Evolutionary conservation across 805 yeast species (phyloP).

Genomic region (Teunomyces funiuensis): DNA sequence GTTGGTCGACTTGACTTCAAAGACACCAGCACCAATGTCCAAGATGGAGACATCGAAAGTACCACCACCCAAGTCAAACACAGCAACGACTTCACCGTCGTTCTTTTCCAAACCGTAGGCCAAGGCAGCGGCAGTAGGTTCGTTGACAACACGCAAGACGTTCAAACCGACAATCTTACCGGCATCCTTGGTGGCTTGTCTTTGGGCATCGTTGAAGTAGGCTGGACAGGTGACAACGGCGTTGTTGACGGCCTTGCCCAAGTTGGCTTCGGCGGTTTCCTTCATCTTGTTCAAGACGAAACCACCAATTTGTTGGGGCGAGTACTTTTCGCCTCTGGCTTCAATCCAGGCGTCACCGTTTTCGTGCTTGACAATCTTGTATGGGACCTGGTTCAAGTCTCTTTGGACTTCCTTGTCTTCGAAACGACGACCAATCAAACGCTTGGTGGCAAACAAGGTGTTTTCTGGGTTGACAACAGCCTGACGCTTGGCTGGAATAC

Average conservation of each 20-base stretch:
- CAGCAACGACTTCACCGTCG: constrained; percentile 83
- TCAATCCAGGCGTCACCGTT: constrained; percentile 97
- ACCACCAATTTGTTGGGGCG: constrained; percentile 96
- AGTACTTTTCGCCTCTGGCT: constrained; percentile 82
- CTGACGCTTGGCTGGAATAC: constrained; percentile 95
- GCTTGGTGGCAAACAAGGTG: constrained; percentile 91
- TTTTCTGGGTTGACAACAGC: constrained; percentile 93
- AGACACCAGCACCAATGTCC: constrained; percentile 96
- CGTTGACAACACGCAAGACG: constrained; percentile 85
- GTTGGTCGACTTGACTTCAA: constrained; percentile 95
- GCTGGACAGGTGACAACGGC: constrained; percentile 94
- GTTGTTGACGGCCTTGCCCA: constrained; percentile 82
- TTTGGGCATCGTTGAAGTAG: constrained; percentile 86
- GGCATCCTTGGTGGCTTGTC: constrained; percentile 95
- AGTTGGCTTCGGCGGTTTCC: constrained; percentile 93
- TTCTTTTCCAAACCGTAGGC: constrained; percentile 91
- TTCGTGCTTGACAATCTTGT: constrained; percentile 82
- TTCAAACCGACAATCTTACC: constrained; percentile 96
- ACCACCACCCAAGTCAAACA: constrained; percentile 98
- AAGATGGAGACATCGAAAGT: constrained; percentile 95
- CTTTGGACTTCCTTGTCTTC: constrained; percentile 88
- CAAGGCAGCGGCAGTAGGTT: constrained; percentile 91
- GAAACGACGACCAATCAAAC: constrained; percentile 91
- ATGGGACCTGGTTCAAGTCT: constrained; percentile 85
- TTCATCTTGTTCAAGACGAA: constrained; percentile 93